Percentiles rank a stretch among this genome's conserved stretches.
Conservation (phyloP, 345 rosid genomes). For the Psidium friedrichsthalianum region DNA sequence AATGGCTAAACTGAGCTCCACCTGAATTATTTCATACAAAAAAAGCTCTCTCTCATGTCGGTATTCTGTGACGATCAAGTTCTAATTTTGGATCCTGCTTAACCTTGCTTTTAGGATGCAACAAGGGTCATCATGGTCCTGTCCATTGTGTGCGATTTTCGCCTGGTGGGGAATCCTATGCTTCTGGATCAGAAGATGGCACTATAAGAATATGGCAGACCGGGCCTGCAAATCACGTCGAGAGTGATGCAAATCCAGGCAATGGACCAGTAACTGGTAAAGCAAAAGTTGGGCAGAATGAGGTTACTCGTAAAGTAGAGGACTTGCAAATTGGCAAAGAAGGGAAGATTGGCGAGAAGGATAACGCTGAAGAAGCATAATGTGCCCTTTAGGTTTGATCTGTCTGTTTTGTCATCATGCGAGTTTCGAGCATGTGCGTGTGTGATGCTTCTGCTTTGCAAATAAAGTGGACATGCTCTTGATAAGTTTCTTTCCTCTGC, state of each 20-base stretch:
- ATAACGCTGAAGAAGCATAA: slow-evolving; percentile 5
- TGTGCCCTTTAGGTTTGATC: neutral
- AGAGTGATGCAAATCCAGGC: slow-evolving; percentile 11
- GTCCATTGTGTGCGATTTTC: slow-evolving; percentile 89
- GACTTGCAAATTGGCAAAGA: slow-evolving; percentile 14
- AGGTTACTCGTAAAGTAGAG: slow-evolving; percentile 13
- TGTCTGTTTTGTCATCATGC: neutral
- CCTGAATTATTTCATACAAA: neutral
- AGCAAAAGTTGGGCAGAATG: slow-evolving; percentile 17
- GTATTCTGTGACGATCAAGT: neutral
- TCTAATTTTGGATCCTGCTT: neutral
- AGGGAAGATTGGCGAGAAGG: slow-evolving; percentile 12
- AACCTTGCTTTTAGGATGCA: slow-evolving; percentile 53
- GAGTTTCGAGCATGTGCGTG: neutral
- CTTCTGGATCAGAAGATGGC: slow-evolving; percentile 98
- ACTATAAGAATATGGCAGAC: slow-evolving; percentile 65
- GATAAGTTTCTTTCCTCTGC: neutral
- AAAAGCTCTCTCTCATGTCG: neutral
- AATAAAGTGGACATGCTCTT: neutral
- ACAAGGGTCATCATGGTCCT: slow-evolving; percentile 99
- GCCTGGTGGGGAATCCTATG: slow-evolving; percentile 90
- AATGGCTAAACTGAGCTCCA: neutral
- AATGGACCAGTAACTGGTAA: slow-evolving; percentile 13
- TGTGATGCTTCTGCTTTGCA: neutral
- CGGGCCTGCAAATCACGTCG: slow-evolving; percentile 18